These are phyloP conservation scores for Melampsora americana DNA, from an alignment of 1,284 basidiomycete genomes.

Conservation along the genomic window DNA sequence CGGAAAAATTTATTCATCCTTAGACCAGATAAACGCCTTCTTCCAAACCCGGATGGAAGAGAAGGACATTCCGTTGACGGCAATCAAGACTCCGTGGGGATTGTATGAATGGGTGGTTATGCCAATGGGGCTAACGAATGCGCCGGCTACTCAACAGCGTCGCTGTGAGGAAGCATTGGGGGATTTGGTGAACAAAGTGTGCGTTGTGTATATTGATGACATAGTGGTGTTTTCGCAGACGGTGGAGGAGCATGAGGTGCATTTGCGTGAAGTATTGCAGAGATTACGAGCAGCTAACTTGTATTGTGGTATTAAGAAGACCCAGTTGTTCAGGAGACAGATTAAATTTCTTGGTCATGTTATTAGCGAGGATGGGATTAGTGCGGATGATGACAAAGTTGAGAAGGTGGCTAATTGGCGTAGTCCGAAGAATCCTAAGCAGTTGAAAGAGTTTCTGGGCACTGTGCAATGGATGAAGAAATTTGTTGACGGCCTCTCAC, in stretches of 20 bases:
- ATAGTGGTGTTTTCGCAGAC: neutral
- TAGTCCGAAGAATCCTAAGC: neutral
- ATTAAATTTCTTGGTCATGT: neutral
- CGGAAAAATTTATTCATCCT: neutral
- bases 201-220: conserved; percentile 8
- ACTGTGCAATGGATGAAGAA: conserved; percentile 20
- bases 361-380: too few species aligned
- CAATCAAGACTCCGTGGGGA: conserved; percentile 17
- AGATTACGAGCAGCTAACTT: too few species aligned
- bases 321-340: too few species aligned
- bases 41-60: neutral
- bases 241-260: too few species aligned
- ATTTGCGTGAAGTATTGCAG: neutral
- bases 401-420: too few species aligned
- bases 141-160: neutral
- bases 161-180: neutral
- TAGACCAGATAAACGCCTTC: neutral
- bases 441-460: conserved; percentile 17
- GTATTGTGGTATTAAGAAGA: too few species aligned
- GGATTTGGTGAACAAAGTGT: neutral
- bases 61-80: conserved; percentile 3
- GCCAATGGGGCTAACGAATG: conserved; percentile 3
- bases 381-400: too few species aligned
- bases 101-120: conserved; percentile 57
- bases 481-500: neutral